Percentiles rank a stretch among this genome's conserved stretches.
Evolutionary conservation across 2,329 filamentous ascomycete genomes (phyloP).

Genomic region (Rugonectria rugulosa): DNA sequence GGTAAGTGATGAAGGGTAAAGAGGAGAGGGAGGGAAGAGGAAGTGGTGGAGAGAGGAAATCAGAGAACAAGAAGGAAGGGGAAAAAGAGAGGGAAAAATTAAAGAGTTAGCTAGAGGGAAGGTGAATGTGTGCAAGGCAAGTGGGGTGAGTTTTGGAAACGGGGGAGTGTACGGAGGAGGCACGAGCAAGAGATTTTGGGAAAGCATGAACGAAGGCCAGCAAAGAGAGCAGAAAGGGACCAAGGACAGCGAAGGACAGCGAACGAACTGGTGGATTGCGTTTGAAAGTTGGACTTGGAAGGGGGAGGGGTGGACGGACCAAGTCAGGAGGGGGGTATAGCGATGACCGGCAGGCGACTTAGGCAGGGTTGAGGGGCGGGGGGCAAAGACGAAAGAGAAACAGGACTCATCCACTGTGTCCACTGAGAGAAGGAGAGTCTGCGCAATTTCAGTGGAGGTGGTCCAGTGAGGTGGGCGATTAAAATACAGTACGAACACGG

Average conservation of each 20-base stretch:
- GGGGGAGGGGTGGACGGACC: conserved; percentile 11
- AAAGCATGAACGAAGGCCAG: conserved; percentile 21
- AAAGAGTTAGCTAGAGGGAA: conserved; percentile 42
- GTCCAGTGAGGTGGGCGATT: conserved; percentile 10
- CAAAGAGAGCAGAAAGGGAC: neutral
- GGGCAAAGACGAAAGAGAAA: conserved; percentile 6
- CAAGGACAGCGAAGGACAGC: conserved; percentile 4
- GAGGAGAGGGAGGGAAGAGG: conserved; percentile 42
- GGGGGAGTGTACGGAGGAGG: conserved; percentile 18
- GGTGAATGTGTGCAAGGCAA: conserved; percentile 25
- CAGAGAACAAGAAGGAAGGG: conserved; percentile 40
- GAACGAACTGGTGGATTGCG: conserved; percentile 32
- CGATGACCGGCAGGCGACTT: neutral
- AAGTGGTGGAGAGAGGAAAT: conserved; percentile 42
- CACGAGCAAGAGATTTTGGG: conserved; percentile 28
- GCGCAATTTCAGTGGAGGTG: neutral
- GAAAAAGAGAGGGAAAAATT: conserved; percentile 37
- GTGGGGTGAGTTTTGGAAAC: conserved; percentile 29
- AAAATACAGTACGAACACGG: conserved; percentile 2
- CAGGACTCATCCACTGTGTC: neutral
- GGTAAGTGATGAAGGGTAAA: conserved; percentile 28
- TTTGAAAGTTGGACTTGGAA: conserved; percentile 1
- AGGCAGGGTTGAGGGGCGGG: conserved; percentile 7
- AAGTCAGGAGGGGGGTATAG: neutral
- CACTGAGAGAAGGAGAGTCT: neutral